Evolutionary conservation across 2,329 filamentous ascomycete genomes (phyloP).

Genomic region (Xylariomycetidae sp.): DNA sequence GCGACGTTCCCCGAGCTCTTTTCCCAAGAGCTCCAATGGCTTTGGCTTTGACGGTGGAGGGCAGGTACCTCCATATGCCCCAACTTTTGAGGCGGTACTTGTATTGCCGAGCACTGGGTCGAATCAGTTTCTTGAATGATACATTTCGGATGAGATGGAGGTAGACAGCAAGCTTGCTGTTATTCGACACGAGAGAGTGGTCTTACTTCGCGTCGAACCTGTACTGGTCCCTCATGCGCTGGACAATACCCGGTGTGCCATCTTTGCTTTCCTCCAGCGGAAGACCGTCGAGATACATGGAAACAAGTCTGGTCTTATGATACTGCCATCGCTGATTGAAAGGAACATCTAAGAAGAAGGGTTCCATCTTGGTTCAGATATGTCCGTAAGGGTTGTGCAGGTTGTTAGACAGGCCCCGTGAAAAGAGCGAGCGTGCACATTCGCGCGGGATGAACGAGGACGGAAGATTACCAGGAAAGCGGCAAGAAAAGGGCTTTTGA

Average conservation of each 20-base stretch:
- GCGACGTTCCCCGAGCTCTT: slow-evolving; percentile 13
- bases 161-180: background rate
- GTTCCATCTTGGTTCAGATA: too few relatives aligned
- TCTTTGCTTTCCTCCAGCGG: slow-evolving; percentile 1
- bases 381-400: too few relatives aligned
- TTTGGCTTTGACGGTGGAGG: slow-evolving; percentile 15
- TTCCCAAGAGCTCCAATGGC: slow-evolving; percentile 12
- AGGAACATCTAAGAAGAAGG: slow-evolving; percentile 4
- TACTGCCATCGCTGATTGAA: slow-evolving; percentile 2
- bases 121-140: too few relatives aligned
- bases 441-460: too few relatives aligned
- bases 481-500: too few relatives aligned
- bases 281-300: slow-evolving; percentile 1
- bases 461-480: too few relatives aligned
- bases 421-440: too few relatives aligned
- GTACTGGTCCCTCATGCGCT: slow-evolving; percentile 3
- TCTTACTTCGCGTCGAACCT: slow-evolving; percentile 5
- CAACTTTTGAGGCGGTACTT: slow-evolving; percentile 28
- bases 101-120: slow-evolving; percentile 26
- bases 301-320: slow-evolving; percentile 2
- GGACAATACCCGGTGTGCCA: too few relatives aligned
- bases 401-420: too few relatives aligned
- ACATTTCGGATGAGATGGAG: background rate
- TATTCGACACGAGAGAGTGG: background rate
- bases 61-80: slow-evolving; percentile 22